Evolutionary conservation across 2,329 filamentous ascomycete species (phyloP).

Genomic region (Trichoderma cornu-damae): DNA sequence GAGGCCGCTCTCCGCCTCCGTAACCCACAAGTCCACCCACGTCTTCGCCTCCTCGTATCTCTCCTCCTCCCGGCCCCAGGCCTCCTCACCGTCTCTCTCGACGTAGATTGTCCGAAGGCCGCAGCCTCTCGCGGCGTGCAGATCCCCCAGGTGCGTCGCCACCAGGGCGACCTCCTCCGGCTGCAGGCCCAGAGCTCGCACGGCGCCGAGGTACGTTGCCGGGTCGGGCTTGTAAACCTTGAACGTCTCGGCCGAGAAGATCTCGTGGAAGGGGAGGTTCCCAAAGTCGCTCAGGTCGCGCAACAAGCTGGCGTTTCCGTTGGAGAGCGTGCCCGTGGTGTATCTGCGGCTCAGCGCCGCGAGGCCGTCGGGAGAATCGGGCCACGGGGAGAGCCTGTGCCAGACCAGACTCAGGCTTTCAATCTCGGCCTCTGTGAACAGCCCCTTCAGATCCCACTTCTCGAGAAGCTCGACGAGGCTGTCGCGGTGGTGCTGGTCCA

Average conservation of each 20-base stretch:
- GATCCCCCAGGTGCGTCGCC: conserved; percentile 66
- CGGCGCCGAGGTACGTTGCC: conserved; percentile 64
- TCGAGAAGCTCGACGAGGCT: conserved; percentile 56
- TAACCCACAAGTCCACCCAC: conserved; percentile 39
- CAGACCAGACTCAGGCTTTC: conserved; percentile 61
- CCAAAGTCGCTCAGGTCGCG: conserved; percentile 57
- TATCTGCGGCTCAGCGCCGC: conserved; percentile 49
- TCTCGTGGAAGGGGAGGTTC: conserved; percentile 54
- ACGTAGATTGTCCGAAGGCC: conserved; percentile 71
- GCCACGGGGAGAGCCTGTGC: conserved; percentile 68
- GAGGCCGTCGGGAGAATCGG: conserved; percentile 56
- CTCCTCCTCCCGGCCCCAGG: conserved; percentile 47
- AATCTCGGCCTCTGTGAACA: conserved; percentile 60
- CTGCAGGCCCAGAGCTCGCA: conserved; percentile 49
- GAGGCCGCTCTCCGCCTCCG: conserved; percentile 31
- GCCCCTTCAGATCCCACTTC: conserved; percentile 49
- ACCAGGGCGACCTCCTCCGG: conserved; percentile 67
- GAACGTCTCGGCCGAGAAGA: conserved; percentile 67
- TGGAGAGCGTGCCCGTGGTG: conserved; percentile 64
- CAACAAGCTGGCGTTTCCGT: conserved; percentile 66
- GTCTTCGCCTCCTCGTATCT: conserved; percentile 46
- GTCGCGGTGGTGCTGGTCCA: conserved; percentile 66
- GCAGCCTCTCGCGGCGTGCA: conserved; percentile 58
- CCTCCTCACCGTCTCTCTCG: conserved; percentile 62
- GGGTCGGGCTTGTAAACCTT: conserved; percentile 68